Percentiles rank a stretch among this genome's conserved stretches.
Conservation (phyloP, 495 filamentous ascomycete species). For the Aspergillus carlsbadensis region DNA sequence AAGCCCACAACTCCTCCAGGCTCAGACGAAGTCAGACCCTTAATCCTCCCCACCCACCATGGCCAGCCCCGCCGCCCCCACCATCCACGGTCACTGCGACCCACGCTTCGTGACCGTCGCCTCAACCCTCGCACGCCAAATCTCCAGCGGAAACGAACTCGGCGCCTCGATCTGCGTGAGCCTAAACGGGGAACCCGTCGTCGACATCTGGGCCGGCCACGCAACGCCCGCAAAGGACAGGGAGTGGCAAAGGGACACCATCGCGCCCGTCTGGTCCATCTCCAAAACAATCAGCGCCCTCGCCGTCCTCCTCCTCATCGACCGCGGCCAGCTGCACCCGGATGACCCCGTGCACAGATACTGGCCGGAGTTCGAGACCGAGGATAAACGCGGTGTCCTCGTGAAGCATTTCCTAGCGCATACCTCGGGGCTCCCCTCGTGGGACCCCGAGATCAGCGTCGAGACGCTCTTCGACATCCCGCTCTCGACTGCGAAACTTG, state of each 20-base stretch:
- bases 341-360: conserved; percentile 39
- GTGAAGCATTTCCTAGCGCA: conserved; percentile 45
- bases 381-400: conserved; percentile 40
- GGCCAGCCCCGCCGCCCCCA: conserved; percentile 18
- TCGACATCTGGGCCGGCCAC: conserved; percentile 50
- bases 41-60: conserved; percentile 23
- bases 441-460: conserved; percentile 29
- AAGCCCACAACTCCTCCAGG: no score
- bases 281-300: conserved; percentile 41
- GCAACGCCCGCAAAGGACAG: conserved; percentile 22
- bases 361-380: conserved; percentile 47
- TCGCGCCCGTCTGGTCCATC: conserved; percentile 40
- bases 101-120: conserved; percentile 34
- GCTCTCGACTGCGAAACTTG: conserved; percentile 30
- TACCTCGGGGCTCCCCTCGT: conserved; percentile 34
- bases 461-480: conserved; percentile 32
- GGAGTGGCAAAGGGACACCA: conserved; percentile 42
- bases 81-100: conserved; percentile 34
- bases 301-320: conserved; percentile 36
- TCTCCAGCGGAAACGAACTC: conserved; percentile 34
- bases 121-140: conserved; percentile 25
- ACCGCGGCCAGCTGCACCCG: conserved; percentile 38
- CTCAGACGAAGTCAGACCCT: no score
- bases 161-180: conserved; percentile 44
- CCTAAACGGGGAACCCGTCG: conserved; percentile 39